phyloP scores from a whole-genome alignment of 106 monocot genomes.

The Cymbidium sinense region DNA sequence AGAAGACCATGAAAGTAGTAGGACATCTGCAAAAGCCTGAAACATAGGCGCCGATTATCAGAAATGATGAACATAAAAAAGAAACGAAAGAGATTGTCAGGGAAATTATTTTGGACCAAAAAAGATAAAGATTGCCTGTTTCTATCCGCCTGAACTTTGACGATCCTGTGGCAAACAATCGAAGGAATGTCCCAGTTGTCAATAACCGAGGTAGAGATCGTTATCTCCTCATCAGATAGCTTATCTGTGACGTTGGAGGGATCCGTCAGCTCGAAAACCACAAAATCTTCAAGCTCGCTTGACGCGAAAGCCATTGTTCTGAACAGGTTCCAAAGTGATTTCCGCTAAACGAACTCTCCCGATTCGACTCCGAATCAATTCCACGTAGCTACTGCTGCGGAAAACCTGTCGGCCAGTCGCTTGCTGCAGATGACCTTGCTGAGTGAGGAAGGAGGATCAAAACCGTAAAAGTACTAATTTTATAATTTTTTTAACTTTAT shows the following conservation, averaged over 20 bases:
- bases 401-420: too few species aligned
- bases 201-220: constrained; percentile 29
- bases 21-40: constrained; percentile 37
- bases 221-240: constrained; percentile 10
- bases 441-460: too few species aligned
- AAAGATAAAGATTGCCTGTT: constrained; percentile 19
- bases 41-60: background rate
- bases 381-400: too few species aligned
- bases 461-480: too few species aligned
- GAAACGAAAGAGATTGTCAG: background rate
- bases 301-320: constrained; percentile 11
- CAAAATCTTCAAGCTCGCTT: constrained; percentile 14
- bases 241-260: constrained; percentile 5
- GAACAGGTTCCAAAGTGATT: background rate
- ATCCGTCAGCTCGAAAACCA: constrained; percentile 35
- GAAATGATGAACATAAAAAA: background rate
- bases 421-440: too few species aligned
- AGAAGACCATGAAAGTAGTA: constrained; percentile 50
- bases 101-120: too few species aligned
- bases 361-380: too few species aligned
- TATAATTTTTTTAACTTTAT: too few species aligned
- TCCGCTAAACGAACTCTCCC: too few species aligned
- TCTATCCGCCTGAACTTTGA: constrained; percentile 29
- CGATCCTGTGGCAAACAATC: constrained; percentile 13
- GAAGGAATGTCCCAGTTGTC: constrained; percentile 23